Base-by-base conservation (phyloP, 148 eudicot genomes). In the Drosera capensis region DNA sequence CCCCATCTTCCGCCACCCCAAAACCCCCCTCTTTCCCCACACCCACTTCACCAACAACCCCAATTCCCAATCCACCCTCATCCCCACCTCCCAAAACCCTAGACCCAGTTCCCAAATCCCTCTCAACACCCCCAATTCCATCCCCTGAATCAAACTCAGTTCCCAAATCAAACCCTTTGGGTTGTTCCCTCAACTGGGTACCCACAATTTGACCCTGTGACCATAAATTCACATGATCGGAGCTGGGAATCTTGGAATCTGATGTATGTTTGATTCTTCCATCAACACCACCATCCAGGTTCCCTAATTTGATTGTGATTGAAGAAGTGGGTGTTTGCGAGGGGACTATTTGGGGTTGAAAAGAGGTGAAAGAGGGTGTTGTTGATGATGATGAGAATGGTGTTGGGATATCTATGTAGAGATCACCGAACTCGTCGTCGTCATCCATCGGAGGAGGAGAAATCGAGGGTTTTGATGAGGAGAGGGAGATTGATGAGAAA, bases 381-480 rank as follows among this genome's bases (percentile, higher is more conserved):
- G 76, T 9, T 15, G 77, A 25, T 15, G 77, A 25, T 9, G 65
- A 55, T 40, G 70, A 59, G 29, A 75, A 52, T 40, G 76, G 60
- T 8, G 21, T 68, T 23, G 81, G 71, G 24, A 86, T 77, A 52
- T 86, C 96, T 0, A 88, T 71, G 70, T 86, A 86, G 25, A 86
- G 86, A 73, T 86, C 96, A 43, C 96, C 96, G 68, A 86, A 86
- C 64, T 86, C 96, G 29, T 86, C 96, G 53, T 86, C 96, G 11
- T 34, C 38, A 9, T 34, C 38, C 38, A 34, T 34, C 2, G 0
- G 38, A 34, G n/a, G 13, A 15, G 38, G n/a, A 11, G 14, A 2
- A 15, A 34, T 5, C 3, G 38, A 34, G 38, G n/a, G n/a, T n/a
- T n/a, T n/a, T n/a, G n/a, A n/a, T n/a, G n/a, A n/a, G n/a, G n/a